Base-by-base conservation (phyloP, 768 basidiomycete genomes). In the Boletus edulis region DNA sequence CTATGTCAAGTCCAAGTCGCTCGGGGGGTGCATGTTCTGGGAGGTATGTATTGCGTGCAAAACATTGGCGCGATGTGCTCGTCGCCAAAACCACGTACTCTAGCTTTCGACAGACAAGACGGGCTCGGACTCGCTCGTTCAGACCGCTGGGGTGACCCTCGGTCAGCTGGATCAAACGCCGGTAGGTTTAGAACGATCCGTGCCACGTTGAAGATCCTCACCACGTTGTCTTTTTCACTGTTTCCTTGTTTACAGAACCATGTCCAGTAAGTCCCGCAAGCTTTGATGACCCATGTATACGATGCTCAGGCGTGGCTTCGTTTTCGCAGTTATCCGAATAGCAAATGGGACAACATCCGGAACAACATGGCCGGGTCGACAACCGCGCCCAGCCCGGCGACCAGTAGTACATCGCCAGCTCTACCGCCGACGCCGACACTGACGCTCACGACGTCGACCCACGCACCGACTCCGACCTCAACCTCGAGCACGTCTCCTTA, bases 21-120 rank as follows among this genome's bases (percentile, higher is more conserved):
- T 93, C 61, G 86, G 74, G 11, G 86, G 86, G 3, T 80, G 83
- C 48, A 87, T 89, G 86, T 87, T 84, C 72, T 89, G 87, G 86
- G 85, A 86, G 52, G 74, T 76, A 39, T 37, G 65, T 32, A 29
- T 50, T 18, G 20, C 6, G 3, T 15, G 17, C 3, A 13, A 31
- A 15, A 37, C 1, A 9, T 31, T 3, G 32, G 8, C n/a, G 29
- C 2, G 1, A 12, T 22, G 17, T 37, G 39, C 20, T 24, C 22
- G 11, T 44, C n/a, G 6, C 8, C 9, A 0, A 17, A 3, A 42
- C 13, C 35, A 15, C 24, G 1, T 20, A 7, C 10, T 7, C 32
- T 46, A 70, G 79, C 75, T 86, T 8, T 86, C 81, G 14, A 81
- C 78, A 4, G 86, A 87, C 66, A 84, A 83, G 65, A 72, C 73